Conservation (phyloP, 2,329 filamentous ascomycete genomes). For the Neonectria faginata region DNA sequence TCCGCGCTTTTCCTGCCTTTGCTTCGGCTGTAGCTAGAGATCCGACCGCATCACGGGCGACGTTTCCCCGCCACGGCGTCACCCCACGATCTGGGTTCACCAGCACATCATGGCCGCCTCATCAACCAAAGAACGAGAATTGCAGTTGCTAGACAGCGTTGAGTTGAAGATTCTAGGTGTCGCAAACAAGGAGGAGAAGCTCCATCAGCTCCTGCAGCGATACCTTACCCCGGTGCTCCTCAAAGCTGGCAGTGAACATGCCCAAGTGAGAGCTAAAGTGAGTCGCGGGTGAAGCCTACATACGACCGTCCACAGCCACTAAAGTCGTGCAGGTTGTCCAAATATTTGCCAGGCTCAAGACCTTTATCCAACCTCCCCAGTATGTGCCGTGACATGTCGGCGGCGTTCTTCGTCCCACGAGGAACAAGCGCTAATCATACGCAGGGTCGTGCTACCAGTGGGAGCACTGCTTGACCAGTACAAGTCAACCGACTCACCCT, state of each 20-base stretch:
- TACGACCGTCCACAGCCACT: not conserved
- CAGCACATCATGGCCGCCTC: constrained; percentile 50
- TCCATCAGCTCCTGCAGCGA: constrained; percentile 80
- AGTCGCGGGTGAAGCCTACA: constrained; percentile 21
- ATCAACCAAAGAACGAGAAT: constrained; percentile 74
- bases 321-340: constrained; percentile 58
- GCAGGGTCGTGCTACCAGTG: constrained; percentile 82
- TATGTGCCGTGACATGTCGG: constrained; percentile 46
- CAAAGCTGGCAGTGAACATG: constrained; percentile 85
- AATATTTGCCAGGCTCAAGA: constrained; percentile 64
- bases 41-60: not conserved
- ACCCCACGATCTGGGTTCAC: constrained; percentile 11
- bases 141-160: constrained; percentile 85
- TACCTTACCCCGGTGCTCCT: constrained; percentile 86
- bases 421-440: constrained; percentile 21
- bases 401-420: not conserved
- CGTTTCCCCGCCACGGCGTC: constrained; percentile 14
- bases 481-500: constrained; percentile 76
- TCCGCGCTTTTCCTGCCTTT: constrained; percentile 13
- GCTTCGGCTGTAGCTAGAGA: constrained; percentile 5
- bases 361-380: constrained; percentile 65
- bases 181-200: constrained; percentile 84
- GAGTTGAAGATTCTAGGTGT: constrained; percentile 84
- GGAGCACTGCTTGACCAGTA: constrained; percentile 88
- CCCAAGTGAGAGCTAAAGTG: constrained; percentile 83